These are phyloP conservation scores for Periconia sp. DNA, from an alignment of 2,329 filamentous ascomycete species.

Conservation along the genomic window DNA sequence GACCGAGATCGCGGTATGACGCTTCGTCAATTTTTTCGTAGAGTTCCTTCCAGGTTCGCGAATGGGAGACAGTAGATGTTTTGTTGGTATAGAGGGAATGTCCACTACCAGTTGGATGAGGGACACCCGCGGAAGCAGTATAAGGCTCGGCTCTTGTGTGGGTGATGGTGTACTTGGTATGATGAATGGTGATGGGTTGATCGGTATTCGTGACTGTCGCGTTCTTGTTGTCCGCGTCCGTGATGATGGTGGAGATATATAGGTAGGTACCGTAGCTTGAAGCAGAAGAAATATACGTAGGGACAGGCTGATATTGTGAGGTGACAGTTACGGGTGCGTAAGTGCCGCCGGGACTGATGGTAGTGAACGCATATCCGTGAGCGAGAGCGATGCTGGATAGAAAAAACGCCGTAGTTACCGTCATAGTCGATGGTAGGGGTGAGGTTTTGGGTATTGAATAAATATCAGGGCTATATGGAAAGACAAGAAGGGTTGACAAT, in stretches of 20 bases:
- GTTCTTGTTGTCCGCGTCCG: conserved; percentile 26
- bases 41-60: conserved; percentile 32
- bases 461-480: conserved; percentile 11
- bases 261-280: conserved; percentile 18
- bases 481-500: conserved; percentile 31
- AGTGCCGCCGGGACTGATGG: conserved; percentile 28
- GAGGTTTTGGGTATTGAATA: conserved; percentile 10
- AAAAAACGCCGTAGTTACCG: conserved; percentile 21
- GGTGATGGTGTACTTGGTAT: conserved; percentile 29
- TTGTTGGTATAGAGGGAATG: conserved; percentile 19
- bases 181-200: conserved; percentile 29
- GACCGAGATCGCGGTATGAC: conserved; percentile 32
- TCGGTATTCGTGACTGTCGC: conserved; percentile 29
- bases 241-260: conserved; percentile 31
- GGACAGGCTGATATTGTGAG: conserved; percentile 32
- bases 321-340: conserved; percentile 34
- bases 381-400: conserved; percentile 25
- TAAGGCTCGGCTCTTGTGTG: conserved; percentile 8
- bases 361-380: conserved; percentile 29
- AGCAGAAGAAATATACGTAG: conserved; percentile 22
- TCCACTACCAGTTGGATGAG: conserved; percentile 2
- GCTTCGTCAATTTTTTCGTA: conserved; percentile 32
- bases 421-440: conserved; percentile 6
- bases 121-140: conserved; percentile 8
- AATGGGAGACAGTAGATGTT: conserved; percentile 8